phyloP scores from a whole-genome alignment of 2,329 filamentous ascomycete genomes.

The Ceratocystis smalleyi region DNA sequence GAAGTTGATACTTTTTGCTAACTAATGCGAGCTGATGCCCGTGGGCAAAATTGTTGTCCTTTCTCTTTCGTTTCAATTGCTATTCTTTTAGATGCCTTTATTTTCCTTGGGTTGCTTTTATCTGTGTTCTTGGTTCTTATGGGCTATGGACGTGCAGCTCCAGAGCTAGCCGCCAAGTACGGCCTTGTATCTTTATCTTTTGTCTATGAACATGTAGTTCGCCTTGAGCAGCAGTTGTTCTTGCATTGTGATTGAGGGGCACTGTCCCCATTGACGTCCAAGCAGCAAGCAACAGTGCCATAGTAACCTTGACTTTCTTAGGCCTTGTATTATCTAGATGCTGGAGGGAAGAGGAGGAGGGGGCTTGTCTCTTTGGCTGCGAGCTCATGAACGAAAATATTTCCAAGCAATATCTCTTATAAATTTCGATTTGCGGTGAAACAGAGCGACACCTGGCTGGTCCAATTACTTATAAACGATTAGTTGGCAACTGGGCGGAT shows the following conservation, averaged over 20 bases:
- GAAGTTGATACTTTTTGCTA: constrained; percentile 3
- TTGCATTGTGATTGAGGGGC: neutral
- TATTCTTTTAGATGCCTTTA: constrained; percentile 11
- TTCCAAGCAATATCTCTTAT: neutral
- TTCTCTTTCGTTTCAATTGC: constrained; percentile 6
- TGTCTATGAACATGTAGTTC: neutral
- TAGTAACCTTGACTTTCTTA: neutral
- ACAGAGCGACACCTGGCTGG: neutral
- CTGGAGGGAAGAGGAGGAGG: no score
- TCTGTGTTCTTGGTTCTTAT: constrained; percentile 1
- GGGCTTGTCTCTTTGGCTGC: neutral
- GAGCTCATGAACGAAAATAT: neutral
- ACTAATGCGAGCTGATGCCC: constrained; percentile 9
- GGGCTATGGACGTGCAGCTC: neutral
- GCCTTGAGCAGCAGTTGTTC: neutral
- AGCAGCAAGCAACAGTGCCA: neutral
- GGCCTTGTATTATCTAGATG: no score
- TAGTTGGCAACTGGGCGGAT: neutral
- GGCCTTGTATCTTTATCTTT: neutral
- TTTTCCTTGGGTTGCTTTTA: constrained; percentile 2
- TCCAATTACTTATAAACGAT: neutral
- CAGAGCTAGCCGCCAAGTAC: neutral
- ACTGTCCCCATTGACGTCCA: neutral
- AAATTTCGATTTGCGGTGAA: neutral
- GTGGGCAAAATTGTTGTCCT: constrained; percentile 4